Percentiles rank a stretch among this genome's conserved stretches.
Conservation (phyloP, 345 rosid species). For the Lenwebbia sp. region DNA sequence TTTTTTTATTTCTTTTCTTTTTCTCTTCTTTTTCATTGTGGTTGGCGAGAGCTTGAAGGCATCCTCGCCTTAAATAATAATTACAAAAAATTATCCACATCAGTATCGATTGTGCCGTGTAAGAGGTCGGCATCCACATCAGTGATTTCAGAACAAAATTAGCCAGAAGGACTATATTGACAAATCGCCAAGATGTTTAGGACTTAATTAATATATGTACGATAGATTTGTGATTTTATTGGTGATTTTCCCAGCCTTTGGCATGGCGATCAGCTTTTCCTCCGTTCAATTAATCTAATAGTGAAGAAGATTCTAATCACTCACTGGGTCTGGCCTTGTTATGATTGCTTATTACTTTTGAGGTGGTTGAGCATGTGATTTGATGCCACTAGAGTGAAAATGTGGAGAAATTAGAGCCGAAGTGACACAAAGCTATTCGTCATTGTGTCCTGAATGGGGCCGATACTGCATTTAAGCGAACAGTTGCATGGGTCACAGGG, state of each 20-base stretch:
- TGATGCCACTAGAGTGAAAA: neutral
- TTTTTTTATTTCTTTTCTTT: neutral
- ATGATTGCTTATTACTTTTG: neutral
- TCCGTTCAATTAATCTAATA: neutral
- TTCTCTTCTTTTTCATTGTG: neutral
- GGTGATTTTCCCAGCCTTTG: neutral
- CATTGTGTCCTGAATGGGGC: neutral
- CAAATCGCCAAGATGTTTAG: neutral
- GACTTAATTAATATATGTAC: accelerated
- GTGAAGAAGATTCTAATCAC: neutral
- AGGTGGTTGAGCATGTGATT: neutral
- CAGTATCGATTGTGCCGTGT: accelerated
- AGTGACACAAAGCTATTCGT: neutral
- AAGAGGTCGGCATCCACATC: accelerated
- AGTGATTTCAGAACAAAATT: accelerated
- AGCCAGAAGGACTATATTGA: accelerated
- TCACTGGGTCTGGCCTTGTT: neutral
- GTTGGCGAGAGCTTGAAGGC: accelerated
- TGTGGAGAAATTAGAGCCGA: neutral
- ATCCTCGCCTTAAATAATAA: neutral
- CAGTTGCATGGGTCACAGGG: neutral
- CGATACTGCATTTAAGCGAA: neutral
- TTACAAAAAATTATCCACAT: neutral
- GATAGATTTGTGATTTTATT: neutral
- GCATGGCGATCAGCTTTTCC: neutral